Base-by-base conservation (phyloP, 2,329 filamentous ascomycete genomes). In the Xylaria sp. region DNA sequence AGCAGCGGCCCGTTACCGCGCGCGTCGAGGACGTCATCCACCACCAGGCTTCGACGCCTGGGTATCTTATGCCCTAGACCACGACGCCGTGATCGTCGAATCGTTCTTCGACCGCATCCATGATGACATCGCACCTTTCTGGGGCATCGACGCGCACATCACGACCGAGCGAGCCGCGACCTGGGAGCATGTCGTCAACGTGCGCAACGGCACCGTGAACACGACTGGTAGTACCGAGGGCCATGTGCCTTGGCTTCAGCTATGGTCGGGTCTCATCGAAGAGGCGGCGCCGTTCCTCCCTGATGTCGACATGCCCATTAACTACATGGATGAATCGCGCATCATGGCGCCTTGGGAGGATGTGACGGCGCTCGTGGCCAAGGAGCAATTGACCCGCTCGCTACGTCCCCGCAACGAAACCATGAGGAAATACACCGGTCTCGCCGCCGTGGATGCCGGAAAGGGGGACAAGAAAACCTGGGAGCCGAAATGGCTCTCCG, bases 231-330 rank as follows among this genome's bases (percentile, higher is more conserved):
- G 7, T 80, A 79, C 77, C 68, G 35, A 44, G 6, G 38, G 21
- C 1, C 25, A 37, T 9, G 31, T 31, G 11, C 49, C 60, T 46
- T 23, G 46, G 37, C n/a, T 48, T 23, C 25, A 79, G 67, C 73
- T 80, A n/a, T 84, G 81, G 81, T 77, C 76, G 2, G 70, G 75
- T 1, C 76, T 86, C 6, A 78, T 87, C 17, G 65, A 71, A 1
- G 81, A 82, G 54, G 83, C 86, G 23, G 33, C 54, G 15, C 70
- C 79, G 23, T 76, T 80, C 49, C 72, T 89, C 19, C 87, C 87
- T 5, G 86, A 90, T 62, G 83, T 90, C 72, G 86, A 89, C 70
- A 87, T 89, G 77, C 84, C 86, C 15, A 84, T 89, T 75, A 89
- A 89, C 70, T 79, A 81, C 52, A 79, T 87, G 74, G 87, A 89